These are phyloP conservation scores for Fragilariopsis cylindrus DNA, from an alignment of 108 stramenopile species.

Conservation along the genomic window DNA sequence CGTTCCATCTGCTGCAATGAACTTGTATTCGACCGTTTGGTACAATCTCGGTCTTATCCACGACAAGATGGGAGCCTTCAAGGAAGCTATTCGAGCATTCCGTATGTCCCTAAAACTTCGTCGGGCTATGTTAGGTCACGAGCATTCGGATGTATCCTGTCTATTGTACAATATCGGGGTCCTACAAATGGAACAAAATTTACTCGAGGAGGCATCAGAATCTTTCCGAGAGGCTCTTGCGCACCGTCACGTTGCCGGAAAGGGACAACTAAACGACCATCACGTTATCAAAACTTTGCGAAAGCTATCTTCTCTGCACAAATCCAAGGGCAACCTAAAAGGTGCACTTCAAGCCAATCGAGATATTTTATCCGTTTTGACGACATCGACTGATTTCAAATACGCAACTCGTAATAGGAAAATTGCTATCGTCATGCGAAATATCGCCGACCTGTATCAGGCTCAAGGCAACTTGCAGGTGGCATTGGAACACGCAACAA, in stretches of 20 bases:
- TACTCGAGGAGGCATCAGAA: conserved; percentile 40
- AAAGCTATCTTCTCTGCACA: conserved; percentile 44
- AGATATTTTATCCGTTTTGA: conserved; percentile 35
- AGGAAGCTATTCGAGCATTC: conserved; percentile 46
- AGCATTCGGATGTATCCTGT: conserved; percentile 56
- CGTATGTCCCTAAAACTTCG: conserved; percentile 48
- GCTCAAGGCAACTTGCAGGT: conserved; percentile 35
- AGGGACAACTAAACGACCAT: conserved; percentile 41
- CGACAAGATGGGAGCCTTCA: conserved; percentile 43
- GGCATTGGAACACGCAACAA: conserved; percentile 26
- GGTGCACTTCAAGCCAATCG: conserved; percentile 32
- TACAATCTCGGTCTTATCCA: conserved; percentile 60
- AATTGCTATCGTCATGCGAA: conserved; percentile 22
- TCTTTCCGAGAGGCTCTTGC: conserved; percentile 49
- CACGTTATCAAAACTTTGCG: conserved; percentile 46
- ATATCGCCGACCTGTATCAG: conserved; percentile 45
- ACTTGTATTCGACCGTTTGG: conserved; percentile 54
- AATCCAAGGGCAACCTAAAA: conserved; percentile 40
- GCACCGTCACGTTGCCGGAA: conserved; percentile 31
- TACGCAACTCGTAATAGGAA: conserved; percentile 6
- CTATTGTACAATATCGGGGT: conserved; percentile 57
- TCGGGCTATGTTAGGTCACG: conserved; percentile 38
- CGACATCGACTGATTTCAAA: conserved; percentile 35
- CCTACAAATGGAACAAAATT: conserved; percentile 53
- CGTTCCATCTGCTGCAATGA: conserved; percentile 31